Conservation (phyloP, 495 filamentous ascomycete genomes). For the Hypoxylon crocopeplum region DNA sequence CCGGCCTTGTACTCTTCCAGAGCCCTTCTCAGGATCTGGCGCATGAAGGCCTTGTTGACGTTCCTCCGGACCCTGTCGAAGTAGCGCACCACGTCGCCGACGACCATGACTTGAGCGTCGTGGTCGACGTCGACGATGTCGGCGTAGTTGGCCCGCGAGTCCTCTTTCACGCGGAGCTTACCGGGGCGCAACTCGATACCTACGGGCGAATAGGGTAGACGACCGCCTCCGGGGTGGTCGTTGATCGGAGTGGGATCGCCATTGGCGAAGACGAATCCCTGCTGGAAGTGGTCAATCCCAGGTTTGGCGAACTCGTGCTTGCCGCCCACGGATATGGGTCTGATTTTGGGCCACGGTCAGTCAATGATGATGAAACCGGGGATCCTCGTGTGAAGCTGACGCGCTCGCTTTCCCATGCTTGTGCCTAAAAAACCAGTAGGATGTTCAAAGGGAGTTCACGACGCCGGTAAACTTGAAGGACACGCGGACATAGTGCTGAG, state of each 20-base stretch:
- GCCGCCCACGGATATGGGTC: constrained; percentile 43
- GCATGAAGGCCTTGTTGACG: constrained; percentile 46
- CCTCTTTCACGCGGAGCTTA: constrained; percentile 42
- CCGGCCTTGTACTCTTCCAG: constrained; percentile 40
- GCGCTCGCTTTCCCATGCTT: constrained; percentile 6
- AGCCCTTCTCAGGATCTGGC: constrained; percentile 40
- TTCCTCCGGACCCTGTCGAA: constrained; percentile 43
- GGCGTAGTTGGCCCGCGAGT: constrained; percentile 44
- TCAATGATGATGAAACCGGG: constrained; percentile 21
- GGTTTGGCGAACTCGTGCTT: constrained; percentile 45
- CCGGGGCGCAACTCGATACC: constrained; percentile 41
- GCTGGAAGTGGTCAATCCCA: constrained; percentile 44
- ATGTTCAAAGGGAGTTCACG: constrained; percentile 14
- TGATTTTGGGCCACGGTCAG: constrained; percentile 31
- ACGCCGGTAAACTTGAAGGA: constrained; percentile 2
- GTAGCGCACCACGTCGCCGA: constrained; percentile 43
- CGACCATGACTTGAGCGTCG: constrained; percentile 42
- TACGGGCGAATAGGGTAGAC: constrained; percentile 40
- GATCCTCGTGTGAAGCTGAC: constrained; percentile 9
- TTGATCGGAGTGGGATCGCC: constrained; percentile 38
- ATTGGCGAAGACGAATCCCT: constrained; percentile 42
- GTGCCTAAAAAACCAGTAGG: constrained; percentile 5
- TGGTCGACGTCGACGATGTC: constrained; percentile 43
- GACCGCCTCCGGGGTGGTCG: constrained; percentile 26
- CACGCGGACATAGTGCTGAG: not conserved